Percentiles rank a stretch among this genome's conserved stretches.
Evolutionary conservation across 2,329 filamentous ascomycete species (phyloP).

Genomic region (Cladophialophora bantiana): DNA sequence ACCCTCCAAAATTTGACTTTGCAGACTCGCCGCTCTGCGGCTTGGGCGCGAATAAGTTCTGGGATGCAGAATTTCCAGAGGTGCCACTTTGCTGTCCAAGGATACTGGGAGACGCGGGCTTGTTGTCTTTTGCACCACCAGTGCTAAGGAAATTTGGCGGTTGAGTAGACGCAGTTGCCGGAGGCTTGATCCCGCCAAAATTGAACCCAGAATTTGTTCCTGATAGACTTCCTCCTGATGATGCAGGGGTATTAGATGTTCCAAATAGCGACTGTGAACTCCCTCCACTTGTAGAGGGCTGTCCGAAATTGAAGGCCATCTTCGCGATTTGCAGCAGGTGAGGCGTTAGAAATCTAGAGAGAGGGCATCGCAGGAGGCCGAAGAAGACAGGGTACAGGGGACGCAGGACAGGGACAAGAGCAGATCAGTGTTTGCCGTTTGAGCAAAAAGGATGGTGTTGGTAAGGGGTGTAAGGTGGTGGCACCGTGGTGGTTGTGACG

Average conservation of each 20-base stretch:
- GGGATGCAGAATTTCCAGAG: constrained; percentile 4
- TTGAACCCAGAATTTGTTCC: constrained; percentile 29
- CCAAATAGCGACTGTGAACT: constrained; percentile 36
- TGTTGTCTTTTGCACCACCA: constrained; percentile 21
- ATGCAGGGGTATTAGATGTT: constrained; percentile 27
- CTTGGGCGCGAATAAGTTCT: constrained; percentile 27
- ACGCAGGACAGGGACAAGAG: not conserved
- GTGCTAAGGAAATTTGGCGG: constrained; percentile 19
- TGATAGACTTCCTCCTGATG: constrained; percentile 21
- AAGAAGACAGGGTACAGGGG: not conserved
- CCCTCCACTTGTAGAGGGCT: constrained; percentile 26
- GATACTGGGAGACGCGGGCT: constrained; percentile 27
- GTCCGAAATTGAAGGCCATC: constrained; percentile 32
- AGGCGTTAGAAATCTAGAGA: constrained; percentile 12
- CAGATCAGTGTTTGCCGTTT: constrained; percentile 6
- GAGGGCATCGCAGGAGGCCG: constrained; percentile 24
- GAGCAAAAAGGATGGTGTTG: not conserved
- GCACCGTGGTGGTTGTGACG: constrained; percentile 18
- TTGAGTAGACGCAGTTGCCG: constrained; percentile 11
- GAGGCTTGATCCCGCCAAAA: constrained; percentile 26
- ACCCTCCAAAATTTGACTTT: constrained; percentile 25
- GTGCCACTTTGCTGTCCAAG: constrained; percentile 33
- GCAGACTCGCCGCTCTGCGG: constrained; percentile 20
- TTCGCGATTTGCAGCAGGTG: constrained; percentile 7
- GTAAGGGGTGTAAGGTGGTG: not conserved